These are phyloP conservation scores for Geosmithia morbida DNA, from an alignment of 2,329 filamentous ascomycete species.

Conservation along the genomic window DNA sequence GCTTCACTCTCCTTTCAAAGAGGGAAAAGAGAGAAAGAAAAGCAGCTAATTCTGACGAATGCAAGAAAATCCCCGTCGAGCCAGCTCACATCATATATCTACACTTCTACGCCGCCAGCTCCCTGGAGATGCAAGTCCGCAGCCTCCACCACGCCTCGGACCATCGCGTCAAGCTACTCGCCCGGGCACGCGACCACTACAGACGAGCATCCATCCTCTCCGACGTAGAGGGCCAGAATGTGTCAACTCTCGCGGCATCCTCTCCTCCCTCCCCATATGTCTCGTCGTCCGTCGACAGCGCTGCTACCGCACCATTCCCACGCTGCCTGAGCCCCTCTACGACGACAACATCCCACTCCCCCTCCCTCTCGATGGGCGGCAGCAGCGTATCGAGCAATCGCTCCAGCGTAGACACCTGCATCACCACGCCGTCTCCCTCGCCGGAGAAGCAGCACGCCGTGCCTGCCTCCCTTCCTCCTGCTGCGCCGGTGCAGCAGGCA, in stretches of 20 bases:
- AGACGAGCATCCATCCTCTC: conserved; percentile 31
- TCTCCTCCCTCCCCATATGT: background rate
- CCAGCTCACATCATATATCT: conserved; percentile 38
- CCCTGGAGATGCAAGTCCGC: conserved; percentile 40
- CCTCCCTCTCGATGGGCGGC: background rate
- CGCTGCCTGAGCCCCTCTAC: background rate
- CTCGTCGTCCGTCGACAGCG: background rate
- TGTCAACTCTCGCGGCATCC: background rate
- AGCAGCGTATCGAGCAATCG: background rate
- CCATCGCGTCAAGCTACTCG: conserved; percentile 31
- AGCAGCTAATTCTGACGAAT: background rate
- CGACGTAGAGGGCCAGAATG: conserved; percentile 18
- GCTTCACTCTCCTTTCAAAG: background rate
- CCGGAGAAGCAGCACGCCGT: too few species aligned
- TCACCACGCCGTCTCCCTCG: background rate
- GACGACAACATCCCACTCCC: background rate
- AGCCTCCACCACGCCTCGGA: conserved; percentile 28
- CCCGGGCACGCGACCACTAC: conserved; percentile 38
- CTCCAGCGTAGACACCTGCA: background rate
- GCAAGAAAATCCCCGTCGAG: conserved; percentile 6
- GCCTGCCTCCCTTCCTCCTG: too few species aligned
- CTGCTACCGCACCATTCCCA: background rate
- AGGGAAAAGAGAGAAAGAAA: background rate
- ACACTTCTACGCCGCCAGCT: conserved; percentile 47
- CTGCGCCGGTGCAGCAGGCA: background rate